Percentiles rank a stretch among this genome's conserved stretches.
These are phyloP conservation scores for Boletus sp. DNA, from an alignment of 768 basidiomycete genomes.

Conservation along the genomic window DNA sequence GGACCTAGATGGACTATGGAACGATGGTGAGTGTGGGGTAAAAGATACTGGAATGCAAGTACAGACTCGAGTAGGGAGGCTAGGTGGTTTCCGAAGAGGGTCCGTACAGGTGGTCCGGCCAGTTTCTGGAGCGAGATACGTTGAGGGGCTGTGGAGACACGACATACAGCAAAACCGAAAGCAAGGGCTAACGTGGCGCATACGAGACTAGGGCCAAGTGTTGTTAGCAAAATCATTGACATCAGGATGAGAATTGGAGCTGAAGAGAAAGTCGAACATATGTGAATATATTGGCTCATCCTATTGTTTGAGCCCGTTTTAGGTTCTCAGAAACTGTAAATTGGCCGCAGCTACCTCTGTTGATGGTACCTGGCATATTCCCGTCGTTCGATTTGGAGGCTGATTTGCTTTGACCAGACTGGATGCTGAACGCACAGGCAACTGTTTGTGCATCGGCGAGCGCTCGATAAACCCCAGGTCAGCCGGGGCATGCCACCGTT, in stretches of 20 bases:
- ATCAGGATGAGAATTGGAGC: background rate
- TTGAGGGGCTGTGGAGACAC: conserved; percentile 25
- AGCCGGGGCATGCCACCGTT: background rate
- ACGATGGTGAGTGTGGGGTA: background rate
- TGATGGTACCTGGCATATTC: too few species aligned
- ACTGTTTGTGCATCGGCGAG: background rate
- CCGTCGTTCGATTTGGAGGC: background rate
- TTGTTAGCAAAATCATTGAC: conserved; percentile 1
- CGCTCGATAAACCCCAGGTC: background rate
- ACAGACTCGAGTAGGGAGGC: conserved; percentile 56
- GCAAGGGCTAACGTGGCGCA: conserved; percentile 9
- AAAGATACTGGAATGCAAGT: background rate
- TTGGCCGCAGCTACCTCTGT: background rate
- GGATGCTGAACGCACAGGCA: background rate
- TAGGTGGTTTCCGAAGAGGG: conserved; percentile 54
- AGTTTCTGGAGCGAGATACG: conserved; percentile 49
- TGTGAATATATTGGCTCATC: background rate
- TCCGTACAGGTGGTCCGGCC: conserved; percentile 55
- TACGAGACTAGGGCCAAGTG: conserved; percentile 4
- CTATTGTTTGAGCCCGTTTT: background rate
- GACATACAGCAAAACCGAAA: conserved; percentile 23
- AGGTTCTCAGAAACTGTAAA: background rate
- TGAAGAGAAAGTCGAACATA: background rate
- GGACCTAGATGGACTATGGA: conserved; percentile 51
- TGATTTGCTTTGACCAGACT: background rate